These are phyloP conservation scores for Escovopsis sp. DNA, from an alignment of 2,329 filamentous ascomycete species.

Conservation along the genomic window DNA sequence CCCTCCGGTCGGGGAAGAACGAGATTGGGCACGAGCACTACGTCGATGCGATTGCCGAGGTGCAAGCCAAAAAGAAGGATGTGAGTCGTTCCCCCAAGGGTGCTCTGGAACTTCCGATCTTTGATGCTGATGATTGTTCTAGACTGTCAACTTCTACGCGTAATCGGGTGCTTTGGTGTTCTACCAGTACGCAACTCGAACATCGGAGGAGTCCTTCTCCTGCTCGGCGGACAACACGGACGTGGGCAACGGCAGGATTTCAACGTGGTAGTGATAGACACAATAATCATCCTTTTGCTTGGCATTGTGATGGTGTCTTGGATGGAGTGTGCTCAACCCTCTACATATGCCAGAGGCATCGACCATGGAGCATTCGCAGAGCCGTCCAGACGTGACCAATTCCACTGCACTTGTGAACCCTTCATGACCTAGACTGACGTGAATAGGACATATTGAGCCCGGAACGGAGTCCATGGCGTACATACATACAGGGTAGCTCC, in stretches of 20 bases:
- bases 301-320: too few species aligned
- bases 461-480: too few species aligned
- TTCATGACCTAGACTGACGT: too few species aligned
- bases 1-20: slow-evolving; percentile 80
- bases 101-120: background rate
- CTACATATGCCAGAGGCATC: too few species aligned
- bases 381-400: too few species aligned
- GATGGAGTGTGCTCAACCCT: too few species aligned
- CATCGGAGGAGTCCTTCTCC: slow-evolving; percentile 1
- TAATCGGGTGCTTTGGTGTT: slow-evolving; percentile 14
- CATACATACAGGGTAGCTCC: too few species aligned
- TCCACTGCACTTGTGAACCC: too few species aligned
- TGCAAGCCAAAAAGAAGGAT: slow-evolving; percentile 92
- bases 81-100: slow-evolving; percentile 25
- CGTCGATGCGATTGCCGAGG: slow-evolving; percentile 93
- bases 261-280: too few species aligned
- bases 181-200: background rate
- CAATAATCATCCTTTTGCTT: too few species aligned
- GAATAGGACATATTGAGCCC: too few species aligned
- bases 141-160: slow-evolving; percentile 46
- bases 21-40: slow-evolving; percentile 98
- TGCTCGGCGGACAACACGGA: slow-evolving; percentile 2
- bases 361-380: too few species aligned
- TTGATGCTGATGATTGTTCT: background rate
- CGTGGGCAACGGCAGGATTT: slow-evolving; percentile 1